phyloP scores from a whole-genome alignment of 345 rosid species.

The Sonneratia caseolaris region DNA sequence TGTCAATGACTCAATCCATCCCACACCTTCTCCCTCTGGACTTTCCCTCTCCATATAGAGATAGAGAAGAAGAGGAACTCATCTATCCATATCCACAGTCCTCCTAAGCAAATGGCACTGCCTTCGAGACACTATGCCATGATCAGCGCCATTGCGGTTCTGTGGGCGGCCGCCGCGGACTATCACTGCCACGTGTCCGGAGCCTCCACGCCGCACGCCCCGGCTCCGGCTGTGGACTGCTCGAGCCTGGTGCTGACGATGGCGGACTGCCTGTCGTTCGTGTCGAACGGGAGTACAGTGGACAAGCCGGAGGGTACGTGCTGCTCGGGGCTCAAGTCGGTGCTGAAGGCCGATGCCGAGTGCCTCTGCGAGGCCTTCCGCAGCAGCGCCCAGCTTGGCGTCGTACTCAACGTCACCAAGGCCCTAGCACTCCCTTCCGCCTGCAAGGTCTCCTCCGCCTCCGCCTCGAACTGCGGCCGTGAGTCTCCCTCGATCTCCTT shows the following conservation, averaged over 20 bases:
- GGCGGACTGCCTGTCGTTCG: slow-evolving; percentile 69
- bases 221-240: slow-evolving; percentile 54
- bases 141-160: background rate
- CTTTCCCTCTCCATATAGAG: background rate
- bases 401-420: slow-evolving; percentile 60
- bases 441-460: slow-evolving; percentile 65
- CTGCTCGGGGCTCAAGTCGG: slow-evolving; percentile 64
- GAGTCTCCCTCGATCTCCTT: slow-evolving; percentile 5
- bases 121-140: background rate
- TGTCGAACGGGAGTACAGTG: slow-evolving; percentile 49
- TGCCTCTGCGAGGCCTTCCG: slow-evolving; percentile 75
- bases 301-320: slow-evolving; percentile 50
- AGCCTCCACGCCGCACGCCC: slow-evolving; percentile 14
- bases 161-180: background rate
- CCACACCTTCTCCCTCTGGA: too few relatives aligned
- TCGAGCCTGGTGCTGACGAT: slow-evolving; percentile 39
- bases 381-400: slow-evolving; percentile 63
- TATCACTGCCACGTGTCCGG: background rate
- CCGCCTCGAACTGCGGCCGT: slow-evolving; percentile 44
- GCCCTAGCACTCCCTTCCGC: slow-evolving; percentile 56
- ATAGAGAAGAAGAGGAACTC: background rate
- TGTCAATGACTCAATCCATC: too few relatives aligned
- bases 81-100: background rate
- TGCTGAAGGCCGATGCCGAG: slow-evolving; percentile 42
- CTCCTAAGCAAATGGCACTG: background rate